Base-by-base conservation (phyloP, 2,329 filamentous ascomycete species). In the Ramularia endophylla region DNA sequence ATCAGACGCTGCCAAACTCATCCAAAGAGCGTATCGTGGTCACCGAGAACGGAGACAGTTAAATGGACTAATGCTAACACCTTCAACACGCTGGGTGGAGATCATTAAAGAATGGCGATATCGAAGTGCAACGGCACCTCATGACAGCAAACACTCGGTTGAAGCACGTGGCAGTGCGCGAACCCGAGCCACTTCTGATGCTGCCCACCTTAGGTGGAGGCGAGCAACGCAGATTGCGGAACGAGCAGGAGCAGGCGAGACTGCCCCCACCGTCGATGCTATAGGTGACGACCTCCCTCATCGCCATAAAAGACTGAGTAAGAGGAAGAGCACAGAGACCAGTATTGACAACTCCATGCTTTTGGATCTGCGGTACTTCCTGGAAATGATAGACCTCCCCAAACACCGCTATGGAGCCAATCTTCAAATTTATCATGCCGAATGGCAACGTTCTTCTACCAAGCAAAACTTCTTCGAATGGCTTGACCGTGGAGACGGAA, bases 391-490 rank as follows among this genome's bases (percentile, higher is more conserved):
- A 4, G 61, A 62, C 38, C 22, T 25, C n/a, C 66, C 79, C 22
- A 89, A 92, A 62, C 89, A 95, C 59, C 79, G 88, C 2, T 92
- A 94, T 56, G 88, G 88, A 3, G 81, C 80, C 32, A 94, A 92
- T 52, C 65, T 95, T 35, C 75, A 84, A 20, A 76, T 77, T 20
- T 95, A 94, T 54, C 89, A 95, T 56, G 78, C 80, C 44, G 78
- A 83, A 49, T 95, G 88, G 89, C 87, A 87, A 61, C 77, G 75
- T 43, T 70, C 78, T 1, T 70, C 83, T 16, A 89, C 86, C 0
- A 77, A 79, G 3, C 81, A 94, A 59, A 94, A 89, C 57, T 95
- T 89, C 71, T 94, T 94, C 61, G 87, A 87, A 65, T 95, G 88
- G 88, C 72, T 95, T 1, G 88, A 95, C 59, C 72, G 85, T 38